A percentile compares a stretch with the other conserved stretches of the same genome.
These are phyloP conservation scores for Verticillium zaregamsianum DNA, from an alignment of 2,329 filamentous ascomycete species.

Conservation along the genomic window DNA sequence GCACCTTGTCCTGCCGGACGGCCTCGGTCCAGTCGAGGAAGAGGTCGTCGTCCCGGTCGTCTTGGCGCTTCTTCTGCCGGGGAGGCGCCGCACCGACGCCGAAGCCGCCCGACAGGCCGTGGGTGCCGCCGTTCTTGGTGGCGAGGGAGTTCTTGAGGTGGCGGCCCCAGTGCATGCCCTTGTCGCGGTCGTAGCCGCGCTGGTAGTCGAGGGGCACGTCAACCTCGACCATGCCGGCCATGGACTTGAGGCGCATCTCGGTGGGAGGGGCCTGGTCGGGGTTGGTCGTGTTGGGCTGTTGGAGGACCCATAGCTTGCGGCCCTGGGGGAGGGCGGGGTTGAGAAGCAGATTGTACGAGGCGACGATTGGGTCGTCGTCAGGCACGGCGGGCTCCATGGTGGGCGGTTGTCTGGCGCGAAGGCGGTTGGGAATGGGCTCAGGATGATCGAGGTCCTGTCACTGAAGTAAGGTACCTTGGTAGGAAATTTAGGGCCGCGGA, in stretches of 20 bases:
- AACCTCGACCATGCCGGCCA: conserved; percentile 81
- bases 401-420: not conserved
- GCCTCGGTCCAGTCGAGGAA: conserved; percentile 62
- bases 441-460: not conserved
- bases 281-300: conserved; percentile 77
- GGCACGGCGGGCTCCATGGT: conserved; percentile 23
- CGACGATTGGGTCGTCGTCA: conserved; percentile 64
- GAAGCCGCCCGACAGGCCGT: conserved; percentile 71
- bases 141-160: conserved; percentile 60
- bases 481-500: not conserved
- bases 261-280: conserved; percentile 55
- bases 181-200: conserved; percentile 74
- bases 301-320: conserved; percentile 73
- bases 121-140: conserved; percentile 58
- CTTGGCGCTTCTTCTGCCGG: conserved; percentile 23
- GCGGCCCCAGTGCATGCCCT: conserved; percentile 79
- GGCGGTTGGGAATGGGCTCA: not conserved
- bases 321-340: conserved; percentile 63
- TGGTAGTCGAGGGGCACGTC: conserved; percentile 79
- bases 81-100: conserved; percentile 51
- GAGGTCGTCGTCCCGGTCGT: conserved; percentile 40
- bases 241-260: conserved; percentile 76
- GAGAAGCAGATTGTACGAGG: conserved; percentile 80
- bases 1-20: conserved; percentile 63
- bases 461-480: not conserved